phyloP scores from a whole-genome alignment of 1,139 yeast genomes.

The Suhomyces coccinellae region DNA sequence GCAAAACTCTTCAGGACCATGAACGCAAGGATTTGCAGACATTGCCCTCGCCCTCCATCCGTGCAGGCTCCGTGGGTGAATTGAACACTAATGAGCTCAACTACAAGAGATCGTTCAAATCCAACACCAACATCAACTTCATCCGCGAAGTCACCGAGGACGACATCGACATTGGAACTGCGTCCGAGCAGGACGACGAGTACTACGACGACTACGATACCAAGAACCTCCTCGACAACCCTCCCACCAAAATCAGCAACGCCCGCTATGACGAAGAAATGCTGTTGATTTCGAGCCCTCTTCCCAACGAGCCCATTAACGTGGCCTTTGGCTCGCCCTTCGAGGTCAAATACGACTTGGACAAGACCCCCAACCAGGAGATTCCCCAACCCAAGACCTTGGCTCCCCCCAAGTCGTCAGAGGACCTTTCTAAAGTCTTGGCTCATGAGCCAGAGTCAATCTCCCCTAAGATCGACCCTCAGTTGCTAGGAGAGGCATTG shows the following conservation, averaged over 20 bases:
- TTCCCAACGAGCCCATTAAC: conserved; percentile 9
- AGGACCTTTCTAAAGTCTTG: conserved; percentile 10
- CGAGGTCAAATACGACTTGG: conserved; percentile 24
- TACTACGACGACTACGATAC: conserved; percentile 24
- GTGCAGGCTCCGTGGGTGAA: conserved; percentile 5
- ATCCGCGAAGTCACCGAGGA: conserved; percentile 39
- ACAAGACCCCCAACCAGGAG: conserved; percentile 8
- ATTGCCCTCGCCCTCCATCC: conserved; percentile 4
- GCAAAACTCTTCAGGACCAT: conserved; percentile 1
- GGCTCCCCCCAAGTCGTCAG: conserved; percentile 7
- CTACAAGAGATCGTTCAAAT: conserved; percentile 15
- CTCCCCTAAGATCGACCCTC: conserved; percentile 1
- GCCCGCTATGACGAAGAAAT: conserved; percentile 34
- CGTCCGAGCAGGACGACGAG: conserved; percentile 13
- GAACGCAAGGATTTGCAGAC: background rate
- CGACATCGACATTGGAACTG: conserved; percentile 13
- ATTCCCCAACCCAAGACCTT: conserved; percentile 4
- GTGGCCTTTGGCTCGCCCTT: conserved; percentile 38
- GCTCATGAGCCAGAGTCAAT: background rate
- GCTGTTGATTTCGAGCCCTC: conserved; percentile 17
- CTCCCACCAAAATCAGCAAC: conserved; percentile 29
- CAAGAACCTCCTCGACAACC: conserved; percentile 26
- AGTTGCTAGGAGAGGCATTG: conserved; percentile 57
- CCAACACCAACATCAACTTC: conserved; percentile 29
- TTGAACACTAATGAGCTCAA: conserved; percentile 2